Evolutionary conservation across 78 protist genomes (phyloP).

Genomic region (Protostelium mycophagum): DNA sequence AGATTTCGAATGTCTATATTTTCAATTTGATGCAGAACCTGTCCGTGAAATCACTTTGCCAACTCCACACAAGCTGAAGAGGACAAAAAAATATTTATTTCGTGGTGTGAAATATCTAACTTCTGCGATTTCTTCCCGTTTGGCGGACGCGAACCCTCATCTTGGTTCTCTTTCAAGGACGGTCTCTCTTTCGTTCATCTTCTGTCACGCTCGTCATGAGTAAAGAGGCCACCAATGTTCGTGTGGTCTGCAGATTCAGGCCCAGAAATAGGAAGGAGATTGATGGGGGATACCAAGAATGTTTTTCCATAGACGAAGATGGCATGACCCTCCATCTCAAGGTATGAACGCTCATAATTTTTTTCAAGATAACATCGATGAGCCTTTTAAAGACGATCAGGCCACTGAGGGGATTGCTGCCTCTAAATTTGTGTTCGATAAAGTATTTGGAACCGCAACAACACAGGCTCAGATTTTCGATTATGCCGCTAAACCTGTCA

Average conservation of each 20-base stretch:
- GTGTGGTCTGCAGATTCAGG: slow-evolving; percentile 75
- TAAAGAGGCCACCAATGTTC: slow-evolving; percentile 5
- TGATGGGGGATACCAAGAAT: slow-evolving; percentile 26
- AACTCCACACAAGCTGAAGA: no score
- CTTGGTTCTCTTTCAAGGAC: no score
- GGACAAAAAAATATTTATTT: no score
- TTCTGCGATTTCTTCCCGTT: no score
- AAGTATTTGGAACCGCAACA: slow-evolving; percentile 28
- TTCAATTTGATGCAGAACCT: no score
- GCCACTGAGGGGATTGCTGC: slow-evolving; percentile 27
- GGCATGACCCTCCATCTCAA: slow-evolving; percentile 13
- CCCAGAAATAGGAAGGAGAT: slow-evolving; percentile 64
- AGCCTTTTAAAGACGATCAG: neutral
- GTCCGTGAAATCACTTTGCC: no score
- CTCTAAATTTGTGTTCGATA: slow-evolving; percentile 56
- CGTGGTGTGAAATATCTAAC: no score
- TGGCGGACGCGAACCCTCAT: no score
- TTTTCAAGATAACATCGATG: neutral
- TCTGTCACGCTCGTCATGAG: no score
- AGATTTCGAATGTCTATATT: no score
- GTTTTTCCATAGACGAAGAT: slow-evolving; percentile 18
- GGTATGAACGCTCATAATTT: slow-evolving; percentile 1
- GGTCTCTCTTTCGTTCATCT: no score
- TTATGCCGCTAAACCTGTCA: slow-evolving; percentile 67
- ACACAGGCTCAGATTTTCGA: slow-evolving; percentile 67